Evolutionary conservation across 2,329 filamentous ascomycete genomes (phyloP).

Genomic region (Aspergillus clavatus): DNA sequence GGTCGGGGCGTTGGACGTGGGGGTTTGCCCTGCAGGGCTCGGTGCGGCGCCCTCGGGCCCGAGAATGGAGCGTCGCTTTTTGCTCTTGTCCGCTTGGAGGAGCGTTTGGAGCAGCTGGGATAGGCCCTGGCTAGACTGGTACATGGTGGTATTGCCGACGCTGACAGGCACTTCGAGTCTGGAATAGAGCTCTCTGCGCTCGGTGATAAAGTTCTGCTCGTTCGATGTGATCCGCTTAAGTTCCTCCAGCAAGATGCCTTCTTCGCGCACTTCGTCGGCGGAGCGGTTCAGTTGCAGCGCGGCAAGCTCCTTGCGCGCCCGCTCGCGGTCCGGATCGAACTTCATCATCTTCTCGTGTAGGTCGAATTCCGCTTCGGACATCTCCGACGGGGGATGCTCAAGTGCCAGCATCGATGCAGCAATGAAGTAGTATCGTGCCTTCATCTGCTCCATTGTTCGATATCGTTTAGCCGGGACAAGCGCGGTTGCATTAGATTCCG

Average conservation of each 20-base stretch:
- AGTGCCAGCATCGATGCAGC: slow-evolving; percentile 76
- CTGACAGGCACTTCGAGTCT: slow-evolving; percentile 77
- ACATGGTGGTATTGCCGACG: slow-evolving; percentile 65
- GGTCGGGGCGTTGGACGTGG: slow-evolving; percentile 28
- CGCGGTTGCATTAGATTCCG: slow-evolving; percentile 27
- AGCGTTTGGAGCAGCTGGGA: slow-evolving; percentile 77
- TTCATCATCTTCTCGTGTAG: slow-evolving; percentile 80
- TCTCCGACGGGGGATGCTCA: slow-evolving; percentile 74
- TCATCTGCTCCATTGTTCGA: slow-evolving; percentile 83
- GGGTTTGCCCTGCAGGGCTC: slow-evolving; percentile 53
- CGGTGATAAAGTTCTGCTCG: slow-evolving; percentile 79
- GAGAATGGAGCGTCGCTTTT: slow-evolving; percentile 74
- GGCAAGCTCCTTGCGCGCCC: slow-evolving; percentile 76
- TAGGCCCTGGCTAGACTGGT: slow-evolving; percentile 76
- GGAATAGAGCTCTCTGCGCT: slow-evolving; percentile 80
- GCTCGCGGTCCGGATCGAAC: slow-evolving; percentile 78
- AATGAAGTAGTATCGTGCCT: slow-evolving; percentile 83
- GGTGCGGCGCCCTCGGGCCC: slow-evolving; percentile 51
- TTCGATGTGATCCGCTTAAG: slow-evolving; percentile 86
- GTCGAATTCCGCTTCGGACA: slow-evolving; percentile 80
- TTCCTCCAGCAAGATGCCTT: slow-evolving; percentile 82
- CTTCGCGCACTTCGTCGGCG: slow-evolving; percentile 84
- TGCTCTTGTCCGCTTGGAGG: slow-evolving; percentile 76
- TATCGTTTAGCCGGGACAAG: slow-evolving; percentile 40
- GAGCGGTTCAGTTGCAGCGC: slow-evolving; percentile 72